phyloP scores from a whole-genome alignment of 106 monocot species.

The Dendrobium chrysotoxum region DNA sequence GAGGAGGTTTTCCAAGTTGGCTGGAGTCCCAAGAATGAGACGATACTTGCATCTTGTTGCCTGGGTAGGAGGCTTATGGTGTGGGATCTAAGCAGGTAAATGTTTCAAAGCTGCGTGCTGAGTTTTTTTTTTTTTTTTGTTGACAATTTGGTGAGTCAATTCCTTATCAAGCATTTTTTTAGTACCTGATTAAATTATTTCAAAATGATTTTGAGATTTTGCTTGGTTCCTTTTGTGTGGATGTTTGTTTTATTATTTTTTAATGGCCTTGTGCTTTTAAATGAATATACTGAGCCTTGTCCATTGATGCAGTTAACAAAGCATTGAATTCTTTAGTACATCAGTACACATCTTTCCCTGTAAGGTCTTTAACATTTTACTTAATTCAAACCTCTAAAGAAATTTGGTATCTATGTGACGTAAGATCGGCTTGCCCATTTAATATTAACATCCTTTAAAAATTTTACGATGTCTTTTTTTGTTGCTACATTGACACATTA shows the following conservation, averaged over 20 bases:
- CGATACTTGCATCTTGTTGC: slow-evolving; percentile 93
- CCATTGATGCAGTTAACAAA: neutral
- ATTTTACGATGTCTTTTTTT: no score
- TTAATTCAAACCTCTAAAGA: no score
- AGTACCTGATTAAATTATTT: neutral
- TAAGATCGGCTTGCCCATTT: no score
- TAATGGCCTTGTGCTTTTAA: neutral
- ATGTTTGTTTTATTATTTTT: neutral
- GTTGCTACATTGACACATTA: no score
- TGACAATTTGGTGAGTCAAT: neutral
- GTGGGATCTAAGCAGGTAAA: slow-evolving; percentile 98
- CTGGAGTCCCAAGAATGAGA: slow-evolving; percentile 98
- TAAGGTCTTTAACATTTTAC: no score
- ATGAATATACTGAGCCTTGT: neutral
- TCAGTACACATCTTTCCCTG: no score
- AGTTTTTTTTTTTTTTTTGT: neutral
- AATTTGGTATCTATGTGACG: no score
- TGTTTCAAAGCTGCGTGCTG: neutral
- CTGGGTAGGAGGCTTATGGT: slow-evolving; percentile 97
- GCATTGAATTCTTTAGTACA: no score
- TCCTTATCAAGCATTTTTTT: neutral
- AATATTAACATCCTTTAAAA: no score
- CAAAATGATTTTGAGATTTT: neutral
- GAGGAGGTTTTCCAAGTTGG: slow-evolving; percentile 99
- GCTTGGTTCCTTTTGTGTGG: neutral